Conservation (phyloP, 2,329 filamentous ascomycete species). For the Cladophialophora chaetospira region DNA sequence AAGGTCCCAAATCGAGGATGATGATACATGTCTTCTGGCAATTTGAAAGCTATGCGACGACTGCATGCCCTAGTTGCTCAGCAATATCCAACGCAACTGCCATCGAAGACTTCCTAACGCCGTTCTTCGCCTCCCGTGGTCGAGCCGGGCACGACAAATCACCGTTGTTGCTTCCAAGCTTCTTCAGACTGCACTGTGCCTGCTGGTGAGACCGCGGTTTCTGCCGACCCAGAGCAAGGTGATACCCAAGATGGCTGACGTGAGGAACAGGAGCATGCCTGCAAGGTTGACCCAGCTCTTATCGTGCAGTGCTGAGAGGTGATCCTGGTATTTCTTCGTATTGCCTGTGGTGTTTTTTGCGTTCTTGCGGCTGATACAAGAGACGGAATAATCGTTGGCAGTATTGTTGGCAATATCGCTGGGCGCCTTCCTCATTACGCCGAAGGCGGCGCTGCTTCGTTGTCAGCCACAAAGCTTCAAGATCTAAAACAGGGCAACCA, state of each 20-base stretch:
- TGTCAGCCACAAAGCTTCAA: neutral
- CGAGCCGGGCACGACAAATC: too few species aligned
- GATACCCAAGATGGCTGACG: slow-evolving; percentile 11
- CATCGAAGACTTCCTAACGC: too few species aligned
- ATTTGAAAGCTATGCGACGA: too few species aligned
- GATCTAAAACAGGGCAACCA: neutral
- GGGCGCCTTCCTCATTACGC: slow-evolving; percentile 12
- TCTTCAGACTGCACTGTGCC: neutral
- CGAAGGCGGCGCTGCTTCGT: slow-evolving; percentile 8
- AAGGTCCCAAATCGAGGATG: too few species aligned
- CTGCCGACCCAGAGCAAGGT: slow-evolving; percentile 7
- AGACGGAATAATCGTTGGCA: neutral
- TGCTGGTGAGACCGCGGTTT: neutral
- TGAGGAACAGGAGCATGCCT: slow-evolving; percentile 15
- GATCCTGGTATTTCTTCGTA: too few species aligned
- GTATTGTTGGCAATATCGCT: neutral
- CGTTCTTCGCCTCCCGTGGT: too few species aligned
- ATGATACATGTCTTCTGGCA: too few species aligned
- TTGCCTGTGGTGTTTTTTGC: too few species aligned
- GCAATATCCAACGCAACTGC: too few species aligned
- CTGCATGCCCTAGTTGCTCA: too few species aligned
- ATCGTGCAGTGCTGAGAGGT: neutral
- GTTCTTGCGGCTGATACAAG: too few species aligned
- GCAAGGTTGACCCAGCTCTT: slow-evolving; percentile 14
- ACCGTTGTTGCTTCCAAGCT: too few species aligned